phyloP scores from a whole-genome alignment of 148 eudicot species.

The Fallopia convolvulus region DNA sequence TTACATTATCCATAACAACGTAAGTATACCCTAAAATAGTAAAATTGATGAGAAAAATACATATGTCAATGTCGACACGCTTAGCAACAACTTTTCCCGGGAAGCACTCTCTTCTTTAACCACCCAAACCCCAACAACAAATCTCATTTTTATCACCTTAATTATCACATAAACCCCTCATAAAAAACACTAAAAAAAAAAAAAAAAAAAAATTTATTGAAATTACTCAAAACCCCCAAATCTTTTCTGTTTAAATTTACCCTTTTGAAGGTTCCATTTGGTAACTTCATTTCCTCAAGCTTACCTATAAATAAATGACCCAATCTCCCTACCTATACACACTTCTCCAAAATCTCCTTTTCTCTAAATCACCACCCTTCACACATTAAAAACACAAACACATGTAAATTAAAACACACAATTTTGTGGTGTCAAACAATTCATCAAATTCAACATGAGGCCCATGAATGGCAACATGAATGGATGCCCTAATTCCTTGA shows the following conservation, averaged over 20 bases:
- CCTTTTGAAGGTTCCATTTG: neutral
- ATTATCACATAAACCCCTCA: neutral
- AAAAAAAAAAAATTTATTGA: neutral
- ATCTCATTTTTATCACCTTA: neutral
- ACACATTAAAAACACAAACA: neutral
- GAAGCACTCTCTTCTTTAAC: neutral
- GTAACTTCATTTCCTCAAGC: neutral
- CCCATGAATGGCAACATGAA: neutral
- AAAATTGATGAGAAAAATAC: neutral
- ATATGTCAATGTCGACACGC: neutral
- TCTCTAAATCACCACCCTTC: neutral
- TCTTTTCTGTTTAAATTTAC: neutral
- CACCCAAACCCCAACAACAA: neutral
- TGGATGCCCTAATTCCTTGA: conserved; percentile 12
- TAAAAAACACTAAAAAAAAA: neutral
- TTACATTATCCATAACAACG: neutral
- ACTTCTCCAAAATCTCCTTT: neutral
- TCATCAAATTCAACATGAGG: neutral
- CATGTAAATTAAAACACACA: neutral
- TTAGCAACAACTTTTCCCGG: neutral
- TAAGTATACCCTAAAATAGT: neutral
- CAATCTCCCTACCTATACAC: neutral
- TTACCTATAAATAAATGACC: neutral
- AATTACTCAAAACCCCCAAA: neutral
- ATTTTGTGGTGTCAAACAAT: neutral